Base-by-base conservation (phyloP, 495 filamentous ascomycete genomes). In the Penicillium bovifimosum region DNA sequence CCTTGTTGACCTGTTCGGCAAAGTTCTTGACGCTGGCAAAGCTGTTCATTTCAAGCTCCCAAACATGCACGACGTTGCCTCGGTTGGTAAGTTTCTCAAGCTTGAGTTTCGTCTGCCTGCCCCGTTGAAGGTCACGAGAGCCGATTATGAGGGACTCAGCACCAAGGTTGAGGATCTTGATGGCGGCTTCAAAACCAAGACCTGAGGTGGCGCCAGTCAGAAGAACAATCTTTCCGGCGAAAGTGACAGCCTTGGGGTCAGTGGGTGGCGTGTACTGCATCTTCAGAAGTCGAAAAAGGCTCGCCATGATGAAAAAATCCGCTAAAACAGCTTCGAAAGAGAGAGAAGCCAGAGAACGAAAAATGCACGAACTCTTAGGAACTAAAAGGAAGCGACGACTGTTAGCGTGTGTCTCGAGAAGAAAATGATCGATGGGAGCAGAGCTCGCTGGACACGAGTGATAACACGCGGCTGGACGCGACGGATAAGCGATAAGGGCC, bases 181-280 rank as follows among this genome's bases (percentile, higher is more conserved):
- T 57, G 50, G 74, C 69, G 59, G 76, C 68, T 59, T 76, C 60
- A 53, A 76, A 72, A 40, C 81, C 69, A 13, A 81, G 56, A 9
- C 77, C 77, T 3, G 71, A 75, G 34, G 67, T 84, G 39, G 80
- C 74, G 16, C 80, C 82, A 9, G 81, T 85, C 11, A 84, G 59
- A 20, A 85, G 51, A 42, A 84, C 72, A 7, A 79, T 77, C 57
- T 76, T 77, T 27, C 72, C 72, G 8, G 67, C 67, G 40, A 77
- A 75, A 2, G 71, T 71, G 26, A 66, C 54, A 13, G 53, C 59
- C 6, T 46, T 61, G 6, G 70, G 70, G 32, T 75, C 67, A 16
- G 55, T 58, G 0, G 74, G 74, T 2, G 71, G 65, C 9, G 51
- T 69, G 32, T 64, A 68, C 54, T 72, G 71, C 50, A 62, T 63